phyloP scores from a whole-genome alignment of 768 basidiomycete species.

The Naganishia friedmannii region DNA sequence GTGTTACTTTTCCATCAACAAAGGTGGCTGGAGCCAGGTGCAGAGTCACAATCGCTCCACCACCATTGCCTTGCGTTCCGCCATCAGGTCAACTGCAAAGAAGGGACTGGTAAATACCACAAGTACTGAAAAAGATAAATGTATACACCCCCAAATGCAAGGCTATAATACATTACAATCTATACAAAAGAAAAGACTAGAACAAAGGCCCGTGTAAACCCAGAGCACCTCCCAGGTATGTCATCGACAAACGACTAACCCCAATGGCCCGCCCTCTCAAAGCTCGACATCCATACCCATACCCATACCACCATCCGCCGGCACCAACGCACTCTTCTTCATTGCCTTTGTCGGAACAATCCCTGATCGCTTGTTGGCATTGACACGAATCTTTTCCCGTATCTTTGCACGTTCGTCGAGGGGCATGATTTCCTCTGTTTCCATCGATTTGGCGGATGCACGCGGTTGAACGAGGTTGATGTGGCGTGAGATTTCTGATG shows the following conservation, averaged over 20 bases:
- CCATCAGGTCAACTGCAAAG: too few species aligned
- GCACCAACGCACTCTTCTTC: constrained; percentile 65
- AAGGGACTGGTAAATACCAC: too few species aligned
- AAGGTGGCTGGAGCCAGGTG: too few species aligned
- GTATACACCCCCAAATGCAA: background rate
- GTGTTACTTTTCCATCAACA: too few species aligned
- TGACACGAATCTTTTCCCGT: constrained; percentile 49
- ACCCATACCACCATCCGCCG: constrained; percentile 83
- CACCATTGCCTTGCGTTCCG: too few species aligned
- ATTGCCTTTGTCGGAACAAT: constrained; percentile 57
- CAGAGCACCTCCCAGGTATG: background rate
- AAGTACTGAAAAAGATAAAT: background rate
- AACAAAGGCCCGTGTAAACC: constrained; percentile 1
- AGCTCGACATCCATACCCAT: constrained; percentile 58
- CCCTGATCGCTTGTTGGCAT: constrained; percentile 42
- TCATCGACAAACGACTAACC: background rate
- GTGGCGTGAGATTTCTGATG: constrained; percentile 64
- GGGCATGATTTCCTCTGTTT: constrained; percentile 47
- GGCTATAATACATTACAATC: constrained; percentile 5
- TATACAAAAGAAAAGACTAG: constrained; percentile 2
- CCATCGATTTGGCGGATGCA: constrained; percentile 45
- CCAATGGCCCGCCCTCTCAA: background rate
- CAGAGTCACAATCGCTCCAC: too few species aligned
- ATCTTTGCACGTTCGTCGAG: constrained; percentile 56
- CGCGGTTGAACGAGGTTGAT: constrained; percentile 52